Conservation (phyloP, 2,329 filamentous ascomycete species). For the Paradendryphiella salina region DNA sequence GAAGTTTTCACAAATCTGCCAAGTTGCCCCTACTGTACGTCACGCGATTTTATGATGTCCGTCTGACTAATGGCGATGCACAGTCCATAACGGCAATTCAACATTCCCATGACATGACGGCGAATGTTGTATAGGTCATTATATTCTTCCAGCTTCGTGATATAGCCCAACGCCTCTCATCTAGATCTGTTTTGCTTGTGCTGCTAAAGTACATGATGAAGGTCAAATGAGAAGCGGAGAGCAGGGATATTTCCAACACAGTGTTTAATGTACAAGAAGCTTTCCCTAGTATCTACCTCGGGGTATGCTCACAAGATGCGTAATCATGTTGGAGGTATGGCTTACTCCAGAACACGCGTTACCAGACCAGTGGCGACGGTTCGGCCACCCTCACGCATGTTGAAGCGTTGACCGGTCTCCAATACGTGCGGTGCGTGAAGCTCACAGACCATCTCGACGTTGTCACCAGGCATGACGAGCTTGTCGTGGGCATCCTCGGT, state of each 20-base stretch:
- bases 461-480: conserved; percentile 98
- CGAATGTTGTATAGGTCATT: conserved; percentile 16
- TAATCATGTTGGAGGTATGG: neutral
- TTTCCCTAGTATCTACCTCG: conserved; percentile 12
- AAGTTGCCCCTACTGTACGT: neutral
- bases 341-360: conserved; percentile 44
- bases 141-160: conserved; percentile 23
- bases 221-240: conserved; percentile 32
- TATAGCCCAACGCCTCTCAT: conserved; percentile 26
- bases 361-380: conserved; percentile 48
- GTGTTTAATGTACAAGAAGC: conserved; percentile 29
- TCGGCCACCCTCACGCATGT: conserved; percentile 94
- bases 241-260: conserved; percentile 25
- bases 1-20: neutral
- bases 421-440: conserved; percentile 84
- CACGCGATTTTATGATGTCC: neutral
- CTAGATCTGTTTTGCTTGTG: conserved; percentile 29
- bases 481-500: conserved; percentile 71
- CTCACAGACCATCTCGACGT: conserved; percentile 93
- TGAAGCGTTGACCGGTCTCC: conserved; percentile 93
- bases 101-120: neutral
- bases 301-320: conserved; percentile 11
- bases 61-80: neutral
- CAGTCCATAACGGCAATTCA: too few species aligned
- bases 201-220: conserved; percentile 33